phyloP scores from a whole-genome alignment of 192 early-diverging fungal species.

The Coemansia umbellata region DNA sequence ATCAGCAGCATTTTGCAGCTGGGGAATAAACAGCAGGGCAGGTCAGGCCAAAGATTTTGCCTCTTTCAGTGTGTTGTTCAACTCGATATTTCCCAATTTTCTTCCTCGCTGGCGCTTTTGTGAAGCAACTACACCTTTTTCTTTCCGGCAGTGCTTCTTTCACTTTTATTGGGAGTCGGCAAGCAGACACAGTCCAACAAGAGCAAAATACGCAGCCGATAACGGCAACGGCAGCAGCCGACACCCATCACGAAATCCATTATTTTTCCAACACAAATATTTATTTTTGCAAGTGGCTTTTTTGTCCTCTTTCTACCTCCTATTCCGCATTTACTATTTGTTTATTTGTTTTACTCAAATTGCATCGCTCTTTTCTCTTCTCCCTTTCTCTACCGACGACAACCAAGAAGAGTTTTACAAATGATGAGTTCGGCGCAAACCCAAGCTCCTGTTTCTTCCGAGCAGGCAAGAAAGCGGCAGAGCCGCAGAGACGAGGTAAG shows the following conservation, averaged over 20 bases:
- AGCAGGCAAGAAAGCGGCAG: slow-evolving; percentile 48
- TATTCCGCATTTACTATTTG: not conserved
- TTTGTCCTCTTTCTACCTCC: not conserved
- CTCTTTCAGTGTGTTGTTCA: too few relatives aligned
- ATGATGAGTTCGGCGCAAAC: slow-evolving; percentile 48
- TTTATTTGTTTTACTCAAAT: not conserved
- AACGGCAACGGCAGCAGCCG: not conserved
- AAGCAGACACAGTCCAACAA: not conserved
- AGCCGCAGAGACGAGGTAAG: slow-evolving; percentile 48
- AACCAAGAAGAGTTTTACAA: not conserved
- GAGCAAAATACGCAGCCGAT: not conserved
- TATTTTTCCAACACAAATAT: too few relatives aligned
- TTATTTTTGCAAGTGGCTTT: not conserved
- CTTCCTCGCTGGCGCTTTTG: too few relatives aligned
- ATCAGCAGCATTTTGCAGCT: too few relatives aligned
- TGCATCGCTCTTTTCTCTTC: not conserved
- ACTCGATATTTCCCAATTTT: too few relatives aligned
- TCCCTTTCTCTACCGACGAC: not conserved
- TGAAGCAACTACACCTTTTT: not conserved
- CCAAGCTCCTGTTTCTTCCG: slow-evolving; percentile 19
- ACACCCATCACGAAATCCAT: too few relatives aligned
- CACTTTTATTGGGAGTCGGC: not conserved
- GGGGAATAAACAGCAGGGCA: too few relatives aligned
- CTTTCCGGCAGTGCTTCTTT: not conserved
- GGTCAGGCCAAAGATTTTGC: too few relatives aligned